These are phyloP conservation scores for Polygonum maritimum DNA, from an alignment of 148 eudicot genomes.

Conservation along the genomic window DNA sequence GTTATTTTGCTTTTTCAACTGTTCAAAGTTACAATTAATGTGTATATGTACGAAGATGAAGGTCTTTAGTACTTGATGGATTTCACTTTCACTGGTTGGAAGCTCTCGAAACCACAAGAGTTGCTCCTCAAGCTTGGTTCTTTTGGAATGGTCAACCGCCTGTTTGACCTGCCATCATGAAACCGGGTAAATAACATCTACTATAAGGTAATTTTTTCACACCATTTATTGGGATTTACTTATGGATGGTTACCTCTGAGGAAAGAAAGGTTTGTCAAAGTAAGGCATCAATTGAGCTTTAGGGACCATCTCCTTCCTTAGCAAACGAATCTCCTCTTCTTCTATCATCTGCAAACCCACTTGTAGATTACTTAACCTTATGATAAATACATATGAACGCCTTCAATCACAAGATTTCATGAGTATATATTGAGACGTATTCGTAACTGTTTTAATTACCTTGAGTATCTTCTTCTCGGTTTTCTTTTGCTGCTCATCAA, in stretches of 20 bases:
- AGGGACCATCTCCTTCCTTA: conserved; percentile 72
- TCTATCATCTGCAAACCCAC: conserved; percentile 39
- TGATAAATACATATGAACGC: too few species aligned
- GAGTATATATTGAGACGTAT: too few species aligned
- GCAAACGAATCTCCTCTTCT: conserved; percentile 55
- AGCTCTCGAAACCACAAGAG: neutral
- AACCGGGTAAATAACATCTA: too few species aligned
- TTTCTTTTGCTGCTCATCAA: conserved; percentile 45
- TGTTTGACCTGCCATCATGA: conserved; percentile 1
- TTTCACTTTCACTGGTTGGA: conserved; percentile 1
- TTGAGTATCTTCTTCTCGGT: conserved; percentile 46
- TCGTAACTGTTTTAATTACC: conserved; percentile 19
- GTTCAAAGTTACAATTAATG: neutral
- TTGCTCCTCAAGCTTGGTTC: neutral
- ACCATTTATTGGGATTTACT: too few species aligned
- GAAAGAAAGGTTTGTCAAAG: conserved; percentile 60
- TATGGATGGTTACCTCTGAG: conserved; percentile 41
- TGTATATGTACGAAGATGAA: neutral
- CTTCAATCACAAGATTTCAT: too few species aligned
- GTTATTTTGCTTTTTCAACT: neutral
- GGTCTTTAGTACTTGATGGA: neutral
- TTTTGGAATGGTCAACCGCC: neutral
- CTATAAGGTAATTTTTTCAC: too few species aligned
- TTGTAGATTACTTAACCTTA: neutral
- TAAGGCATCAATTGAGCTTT: conserved; percentile 79